Evolutionary conservation across 768 basidiomycete genomes (phyloP), one percentile per base, ranked within the genome.

Genomic region (Dioszegia crocea): DNA sequence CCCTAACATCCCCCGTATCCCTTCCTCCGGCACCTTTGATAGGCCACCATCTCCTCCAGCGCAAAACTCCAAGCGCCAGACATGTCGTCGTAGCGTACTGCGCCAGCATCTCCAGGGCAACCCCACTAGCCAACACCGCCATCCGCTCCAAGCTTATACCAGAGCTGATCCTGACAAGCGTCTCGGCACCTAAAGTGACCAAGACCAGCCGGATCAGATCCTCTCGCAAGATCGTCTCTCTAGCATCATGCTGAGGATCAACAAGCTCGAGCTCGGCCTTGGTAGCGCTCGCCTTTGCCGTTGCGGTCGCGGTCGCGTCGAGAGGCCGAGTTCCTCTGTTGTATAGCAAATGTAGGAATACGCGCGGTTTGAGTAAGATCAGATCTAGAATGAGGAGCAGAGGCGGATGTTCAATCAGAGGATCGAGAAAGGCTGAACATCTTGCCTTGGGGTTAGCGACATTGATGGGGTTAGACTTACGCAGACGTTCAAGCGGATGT

Each of bases 401-500:
- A 6, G 60, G 58, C 2, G 77, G 76, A 55, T 77, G 76, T 50
- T 78, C 77, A 58, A 76, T 74, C 21, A 76, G 61, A 9, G 77
- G 77, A 54, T 78, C 77, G 1, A 66, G 54, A 38, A 77, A 78
- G 31, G 55, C 57, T 33, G 67, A 57, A 49, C 77, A 78, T 64
- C 61, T 26, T 4, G 60, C 24, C 75, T 75, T 39, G 17, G 17
- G 17, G 24, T 27, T n/a, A 17, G 27, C 17, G 14, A 10, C 4
- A 39, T 4, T 8, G 16, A 16, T 39, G 24, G 14, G 12, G 36
- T 4, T 8, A 41, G 21, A 54, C 77, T 65, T 52, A 78, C 76
- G 53, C 77, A 78, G 17, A 72, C 67, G 10, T 56, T 64, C 4
- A 78, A 66, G 0, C 77, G 67, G 71, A 77, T 72, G 54, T 78